Conservation (phyloP, 257 asterid genomes). For the Paulownia fortunei region DNA sequence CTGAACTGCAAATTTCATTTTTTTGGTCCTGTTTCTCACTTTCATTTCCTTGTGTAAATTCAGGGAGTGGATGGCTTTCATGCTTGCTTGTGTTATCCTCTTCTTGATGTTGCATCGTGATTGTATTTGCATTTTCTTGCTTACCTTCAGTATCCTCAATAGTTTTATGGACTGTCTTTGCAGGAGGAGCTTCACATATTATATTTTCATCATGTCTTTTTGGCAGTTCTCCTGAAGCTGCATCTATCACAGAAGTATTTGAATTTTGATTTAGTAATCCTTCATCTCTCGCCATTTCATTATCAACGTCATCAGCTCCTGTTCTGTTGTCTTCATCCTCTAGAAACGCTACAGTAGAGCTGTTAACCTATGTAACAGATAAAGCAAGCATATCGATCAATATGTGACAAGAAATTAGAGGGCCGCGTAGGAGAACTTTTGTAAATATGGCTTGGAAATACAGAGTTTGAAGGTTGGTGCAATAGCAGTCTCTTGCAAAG, state of each 20-base stretch:
- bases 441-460: background rate
- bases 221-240: conserved; percentile 25
- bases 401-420: conserved; percentile 5
- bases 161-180: conserved; percentile 22
- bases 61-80: conserved; percentile 25
- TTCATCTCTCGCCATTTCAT: conserved; percentile 25
- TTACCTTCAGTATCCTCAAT: conserved; percentile 19
- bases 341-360: conserved; percentile 19
- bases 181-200: conserved; percentile 22
- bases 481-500: background rate
- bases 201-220: conserved; percentile 22
- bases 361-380: conserved; percentile 27
- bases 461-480: background rate
- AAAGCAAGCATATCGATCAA: background rate
- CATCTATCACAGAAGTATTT: conserved; percentile 16
- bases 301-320: conserved; percentile 25
- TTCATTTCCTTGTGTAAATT: conserved; percentile 31
- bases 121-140: conserved; percentile 26
- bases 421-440: background rate
- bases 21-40: conserved; percentile 36
- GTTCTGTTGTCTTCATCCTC: conserved; percentile 29
- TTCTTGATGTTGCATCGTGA: conserved; percentile 24
- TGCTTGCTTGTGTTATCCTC: conserved; percentile 16
- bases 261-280: conserved; percentile 21
- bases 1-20: conserved; percentile 34